These are phyloP conservation scores for Camellia granthamiana DNA, from an alignment of 148 eudicot species.

Conservation along the genomic window DNA sequence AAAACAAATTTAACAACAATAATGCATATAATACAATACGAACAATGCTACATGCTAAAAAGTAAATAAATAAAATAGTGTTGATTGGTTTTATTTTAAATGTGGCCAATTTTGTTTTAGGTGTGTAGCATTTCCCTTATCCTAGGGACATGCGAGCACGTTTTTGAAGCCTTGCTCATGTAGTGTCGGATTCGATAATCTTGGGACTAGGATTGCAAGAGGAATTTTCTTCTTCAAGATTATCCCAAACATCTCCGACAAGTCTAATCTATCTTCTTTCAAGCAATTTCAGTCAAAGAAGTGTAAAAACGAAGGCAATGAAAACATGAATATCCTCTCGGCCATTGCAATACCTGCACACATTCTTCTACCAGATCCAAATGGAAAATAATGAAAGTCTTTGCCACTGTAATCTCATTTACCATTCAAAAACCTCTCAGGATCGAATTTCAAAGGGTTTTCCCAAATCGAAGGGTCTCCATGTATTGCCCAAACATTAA, in stretches of 20 bases:
- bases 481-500: too few species aligned
- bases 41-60: too few species aligned
- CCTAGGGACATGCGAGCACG: not conserved
- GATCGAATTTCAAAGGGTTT: slow-evolving; percentile 50
- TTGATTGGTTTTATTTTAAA: too few species aligned
- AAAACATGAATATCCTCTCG: not conserved
- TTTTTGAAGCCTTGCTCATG: slow-evolving; percentile 8
- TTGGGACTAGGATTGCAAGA: slow-evolving; percentile 24
- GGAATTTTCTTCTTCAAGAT: not conserved
- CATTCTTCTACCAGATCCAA: slow-evolving; percentile 65
- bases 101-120: not conserved
- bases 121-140: too few species aligned
- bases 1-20: too few species aligned
- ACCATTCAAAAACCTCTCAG: slow-evolving; percentile 51
- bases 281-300: slow-evolving; percentile 50
- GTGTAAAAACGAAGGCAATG: slow-evolving; percentile 57
- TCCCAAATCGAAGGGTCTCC: slow-evolving; percentile 30
- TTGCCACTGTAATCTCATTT: slow-evolving; percentile 48
- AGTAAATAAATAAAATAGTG: too few species aligned
- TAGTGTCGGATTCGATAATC: slow-evolving; percentile 24
- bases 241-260: slow-evolving; percentile 37
- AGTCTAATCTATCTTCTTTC: slow-evolving; percentile 30
- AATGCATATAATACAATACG: too few species aligned
- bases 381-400: slow-evolving; percentile 48
- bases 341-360: slow-evolving; percentile 58